These are phyloP conservation scores for Microascus cirrosus DNA, from an alignment of 2,329 filamentous ascomycete genomes.

Conservation along the genomic window DNA sequence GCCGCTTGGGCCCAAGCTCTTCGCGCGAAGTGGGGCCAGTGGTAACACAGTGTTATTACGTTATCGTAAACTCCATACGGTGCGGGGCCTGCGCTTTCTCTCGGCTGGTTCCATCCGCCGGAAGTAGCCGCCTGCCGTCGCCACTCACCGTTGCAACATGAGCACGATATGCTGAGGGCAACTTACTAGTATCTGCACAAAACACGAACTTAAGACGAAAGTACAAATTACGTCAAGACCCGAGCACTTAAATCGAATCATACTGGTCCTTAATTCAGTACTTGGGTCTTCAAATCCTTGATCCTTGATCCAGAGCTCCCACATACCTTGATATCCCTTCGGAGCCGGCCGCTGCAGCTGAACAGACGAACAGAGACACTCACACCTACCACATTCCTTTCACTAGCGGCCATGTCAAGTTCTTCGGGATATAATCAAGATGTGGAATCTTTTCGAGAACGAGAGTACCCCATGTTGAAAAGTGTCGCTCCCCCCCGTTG, in stretches of 20 bases:
- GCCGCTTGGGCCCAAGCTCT: not conserved
- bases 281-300: not conserved
- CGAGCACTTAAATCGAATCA: not conserved
- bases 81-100: not conserved
- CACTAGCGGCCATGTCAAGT: constrained; percentile 2
- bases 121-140: constrained; percentile 1
- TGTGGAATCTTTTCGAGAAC: constrained; percentile 46
- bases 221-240: not conserved
- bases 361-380: not conserved
- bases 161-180: not conserved
- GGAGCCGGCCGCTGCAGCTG: not conserved
- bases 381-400: not conserved
- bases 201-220: not conserved
- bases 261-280: not conserved
- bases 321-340: not conserved
- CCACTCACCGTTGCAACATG: not conserved
- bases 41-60: not conserved
- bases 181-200: not conserved
- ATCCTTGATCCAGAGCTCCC: not conserved
- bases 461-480: constrained; percentile 60
- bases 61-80: not conserved
- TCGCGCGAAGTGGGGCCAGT: not conserved
- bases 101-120: constrained; percentile 2
- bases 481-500: constrained; percentile 27
- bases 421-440: constrained; percentile 40